Conservation (phyloP, 2,329 filamentous ascomycete genomes). For the Microsporum canis region DNA sequence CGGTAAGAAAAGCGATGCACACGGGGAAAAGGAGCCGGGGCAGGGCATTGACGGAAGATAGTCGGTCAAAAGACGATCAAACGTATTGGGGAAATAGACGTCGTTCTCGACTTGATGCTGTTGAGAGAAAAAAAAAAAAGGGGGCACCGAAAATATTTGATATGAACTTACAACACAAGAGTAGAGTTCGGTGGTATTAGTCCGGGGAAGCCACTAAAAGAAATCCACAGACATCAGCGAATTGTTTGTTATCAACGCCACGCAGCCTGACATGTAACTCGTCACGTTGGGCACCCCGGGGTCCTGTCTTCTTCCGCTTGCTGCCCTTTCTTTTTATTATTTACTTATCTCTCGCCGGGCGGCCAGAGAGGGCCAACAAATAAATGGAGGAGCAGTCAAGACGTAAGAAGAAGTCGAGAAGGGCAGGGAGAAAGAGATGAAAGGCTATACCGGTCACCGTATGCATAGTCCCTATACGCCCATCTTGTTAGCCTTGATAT, state of each 20-base stretch:
- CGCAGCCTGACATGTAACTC: neutral
- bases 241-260: neutral
- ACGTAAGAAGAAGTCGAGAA: neutral
- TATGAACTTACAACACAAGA: constrained; percentile 64
- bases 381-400: neutral
- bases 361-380: neutral
- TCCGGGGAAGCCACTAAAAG: constrained; percentile 59
- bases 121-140: neutral
- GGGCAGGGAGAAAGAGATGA: neutral
- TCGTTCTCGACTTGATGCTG: neutral
- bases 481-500: neutral
- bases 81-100: neutral
- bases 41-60: neutral
- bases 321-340: neutral
- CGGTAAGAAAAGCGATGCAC: constrained; percentile 4
- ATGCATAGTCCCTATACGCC: constrained; percentile 28
- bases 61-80: neutral
- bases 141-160: neutral
- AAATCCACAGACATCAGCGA: constrained; percentile 16
- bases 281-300: neutral
- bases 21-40: neutral
- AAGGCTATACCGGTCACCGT: constrained; percentile 30
- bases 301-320: neutral
- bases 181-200: constrained; percentile 64
- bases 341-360: neutral